Conservation (phyloP, 2,329 filamentous ascomycete genomes). For the Fusarium mundagurra region DNA sequence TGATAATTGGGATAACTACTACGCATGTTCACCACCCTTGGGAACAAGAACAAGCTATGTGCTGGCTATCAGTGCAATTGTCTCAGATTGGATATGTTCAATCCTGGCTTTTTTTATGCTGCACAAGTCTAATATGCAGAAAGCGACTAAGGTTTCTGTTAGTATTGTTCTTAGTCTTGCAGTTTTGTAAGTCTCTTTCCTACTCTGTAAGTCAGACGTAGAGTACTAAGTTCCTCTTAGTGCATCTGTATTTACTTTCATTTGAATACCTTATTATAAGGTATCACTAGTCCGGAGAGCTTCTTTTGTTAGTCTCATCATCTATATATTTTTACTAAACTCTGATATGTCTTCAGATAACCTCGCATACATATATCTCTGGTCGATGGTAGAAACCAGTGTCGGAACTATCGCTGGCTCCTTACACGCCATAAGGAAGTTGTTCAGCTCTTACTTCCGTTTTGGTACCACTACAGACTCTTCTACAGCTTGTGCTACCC, state of each 20-base stretch:
- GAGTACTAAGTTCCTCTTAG: fast-evolving
- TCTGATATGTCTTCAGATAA: not conserved
- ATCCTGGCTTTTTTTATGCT: not conserved
- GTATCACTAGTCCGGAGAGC: fast-evolving
- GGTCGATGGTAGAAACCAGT: not conserved
- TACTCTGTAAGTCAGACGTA: fast-evolving
- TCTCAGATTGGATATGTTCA: not conserved
- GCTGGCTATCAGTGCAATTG: not conserved
- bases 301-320: not conserved
- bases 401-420: not conserved
- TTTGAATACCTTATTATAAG: not conserved
- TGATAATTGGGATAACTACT: not conserved
- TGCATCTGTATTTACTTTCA: not conserved
- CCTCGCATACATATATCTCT: not conserved
- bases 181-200: not conserved
- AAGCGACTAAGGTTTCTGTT: not conserved
- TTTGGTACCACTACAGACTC: not conserved
- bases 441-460: not conserved
- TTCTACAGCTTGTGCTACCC: not conserved
- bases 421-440: not conserved
- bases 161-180: not conserved
- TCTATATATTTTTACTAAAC: not conserved
- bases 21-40: not conserved
- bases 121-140: not conserved
- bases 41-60: not conserved